Conservation (phyloP, 179 eudicot genomes). For the Silene coronaria region DNA sequence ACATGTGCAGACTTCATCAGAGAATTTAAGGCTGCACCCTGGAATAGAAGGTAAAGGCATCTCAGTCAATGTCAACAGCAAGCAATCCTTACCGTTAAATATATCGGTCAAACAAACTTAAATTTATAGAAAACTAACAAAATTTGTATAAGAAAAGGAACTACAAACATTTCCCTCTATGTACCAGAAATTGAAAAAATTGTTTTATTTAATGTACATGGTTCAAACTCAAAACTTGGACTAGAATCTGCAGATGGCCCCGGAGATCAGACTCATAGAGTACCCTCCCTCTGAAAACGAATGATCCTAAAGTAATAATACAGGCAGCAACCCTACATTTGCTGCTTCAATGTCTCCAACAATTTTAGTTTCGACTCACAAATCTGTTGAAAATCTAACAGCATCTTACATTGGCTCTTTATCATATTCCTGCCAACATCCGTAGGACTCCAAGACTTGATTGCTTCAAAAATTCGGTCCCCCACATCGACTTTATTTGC, state of each 20-base stretch:
- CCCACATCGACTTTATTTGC: constrained; percentile 53
- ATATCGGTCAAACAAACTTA: background rate
- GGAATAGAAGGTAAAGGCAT: no score
- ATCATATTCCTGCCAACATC: constrained; percentile 54
- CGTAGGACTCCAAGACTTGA: constrained; percentile 60
- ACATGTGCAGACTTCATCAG: no score
- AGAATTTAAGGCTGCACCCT: no score
- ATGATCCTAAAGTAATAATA: background rate
- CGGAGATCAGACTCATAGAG: background rate
- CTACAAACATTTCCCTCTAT: constrained; percentile 11
- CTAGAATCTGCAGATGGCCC: background rate
- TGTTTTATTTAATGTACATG: constrained; percentile 12
- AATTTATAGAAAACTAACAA: background rate
- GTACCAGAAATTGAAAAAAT: background rate
- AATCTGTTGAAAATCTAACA: constrained; percentile 55
- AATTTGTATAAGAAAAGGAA: background rate
- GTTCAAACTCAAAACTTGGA: constrained; percentile 11
- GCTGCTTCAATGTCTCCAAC: constrained; percentile 37
- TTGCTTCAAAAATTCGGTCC: constrained; percentile 48
- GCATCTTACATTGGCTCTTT: constrained; percentile 39
- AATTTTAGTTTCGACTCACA: constrained; percentile 59
- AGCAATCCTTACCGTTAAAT: background rate
- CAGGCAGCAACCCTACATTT: constrained; percentile 17
- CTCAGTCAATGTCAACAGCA: background rate
- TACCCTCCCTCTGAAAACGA: constrained; percentile 7